Percentiles rank a stretch among this genome's conserved stretches.
These are phyloP conservation scores for Polysphondylium violaceum DNA, from an alignment of 78 protist species.

Conservation along the genomic window DNA sequence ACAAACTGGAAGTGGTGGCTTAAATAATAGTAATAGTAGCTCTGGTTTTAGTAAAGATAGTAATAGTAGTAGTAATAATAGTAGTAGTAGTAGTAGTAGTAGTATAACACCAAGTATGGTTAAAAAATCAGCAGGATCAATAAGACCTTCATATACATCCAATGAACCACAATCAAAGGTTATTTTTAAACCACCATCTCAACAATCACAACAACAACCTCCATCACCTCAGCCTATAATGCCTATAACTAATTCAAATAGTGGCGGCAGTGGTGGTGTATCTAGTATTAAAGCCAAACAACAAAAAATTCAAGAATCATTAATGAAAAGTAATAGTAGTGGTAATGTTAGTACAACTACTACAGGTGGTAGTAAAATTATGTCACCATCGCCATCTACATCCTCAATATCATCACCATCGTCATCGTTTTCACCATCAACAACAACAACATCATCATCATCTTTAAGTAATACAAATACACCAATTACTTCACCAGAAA, in stretches of 20 bases:
- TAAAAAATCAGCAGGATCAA: neutral
- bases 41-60: neutral
- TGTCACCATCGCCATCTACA: too few species aligned
- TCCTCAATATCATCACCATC: neutral
- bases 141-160: neutral
- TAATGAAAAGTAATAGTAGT: too few species aligned
- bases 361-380: too few species aligned
- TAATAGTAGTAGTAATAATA: too few species aligned
- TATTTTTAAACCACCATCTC: neutral
- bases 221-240: neutral
- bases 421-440: neutral
- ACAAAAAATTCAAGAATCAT: slow-evolving; percentile 7
- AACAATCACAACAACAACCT: neutral
- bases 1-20: neutral
- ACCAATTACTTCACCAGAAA: slow-evolving; percentile 20
- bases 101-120: too few species aligned
- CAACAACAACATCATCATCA: neutral
- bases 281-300: slow-evolving; percentile 17
- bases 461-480: neutral
- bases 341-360: too few species aligned
- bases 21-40: neutral
- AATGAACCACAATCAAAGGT: neutral
- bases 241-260: neutral
- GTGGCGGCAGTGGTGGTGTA: neutral
- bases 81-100: too few species aligned